A percentile compares a stretch with the other conserved stretches of the same genome.
These are phyloP conservation scores for Nemania sp. DNA, from an alignment of 2,329 filamentous ascomycete species.

Conservation along the genomic window DNA sequence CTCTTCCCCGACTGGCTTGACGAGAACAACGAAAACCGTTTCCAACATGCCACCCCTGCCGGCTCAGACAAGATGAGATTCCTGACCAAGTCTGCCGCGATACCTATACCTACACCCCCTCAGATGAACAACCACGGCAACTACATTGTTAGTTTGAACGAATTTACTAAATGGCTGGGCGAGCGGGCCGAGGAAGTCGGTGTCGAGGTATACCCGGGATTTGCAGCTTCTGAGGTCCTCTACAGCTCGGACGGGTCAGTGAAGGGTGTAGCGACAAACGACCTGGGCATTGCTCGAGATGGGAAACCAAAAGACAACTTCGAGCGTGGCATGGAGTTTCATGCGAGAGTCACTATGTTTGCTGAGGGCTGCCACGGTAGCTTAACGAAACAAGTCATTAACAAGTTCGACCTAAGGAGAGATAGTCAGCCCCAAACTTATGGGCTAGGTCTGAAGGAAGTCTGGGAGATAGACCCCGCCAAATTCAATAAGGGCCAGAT, in stretches of 20 bases:
- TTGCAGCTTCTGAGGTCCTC: conserved; percentile 91
- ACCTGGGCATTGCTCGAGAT: conserved; percentile 84
- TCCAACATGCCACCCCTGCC: conserved; percentile 87
- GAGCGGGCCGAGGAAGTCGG: conserved; percentile 96
- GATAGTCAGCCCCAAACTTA: conserved; percentile 97
- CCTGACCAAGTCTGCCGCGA: conserved; percentile 81
- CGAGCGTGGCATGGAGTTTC: conserved; percentile 98
- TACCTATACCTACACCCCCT: conserved; percentile 88
- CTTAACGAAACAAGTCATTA: conserved; percentile 92
- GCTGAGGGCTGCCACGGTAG: conserved; percentile 97
- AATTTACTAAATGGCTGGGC: conserved; percentile 94
- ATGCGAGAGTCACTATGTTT: conserved; percentile 90
- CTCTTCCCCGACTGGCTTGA: conserved; percentile 93
- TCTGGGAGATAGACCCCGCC: conserved; percentile 94
- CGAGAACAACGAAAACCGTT: conserved; percentile 87
- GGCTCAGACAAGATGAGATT: conserved; percentile 91
- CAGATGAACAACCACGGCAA: conserved; percentile 99
- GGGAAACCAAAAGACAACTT: conserved; percentile 91
- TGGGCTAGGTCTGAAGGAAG: conserved; percentile 92
- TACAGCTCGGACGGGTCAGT: conserved; percentile 90
- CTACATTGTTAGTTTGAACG: conserved; percentile 95
- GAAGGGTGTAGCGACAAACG: conserved; percentile 94
- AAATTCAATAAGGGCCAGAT: conserved; percentile 91
- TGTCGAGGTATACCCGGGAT: conserved; percentile 96
- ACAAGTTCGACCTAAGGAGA: conserved; percentile 89